Conservation (phyloP, 805 yeast genomes). For the Metschnikowia lachancei region DNA sequence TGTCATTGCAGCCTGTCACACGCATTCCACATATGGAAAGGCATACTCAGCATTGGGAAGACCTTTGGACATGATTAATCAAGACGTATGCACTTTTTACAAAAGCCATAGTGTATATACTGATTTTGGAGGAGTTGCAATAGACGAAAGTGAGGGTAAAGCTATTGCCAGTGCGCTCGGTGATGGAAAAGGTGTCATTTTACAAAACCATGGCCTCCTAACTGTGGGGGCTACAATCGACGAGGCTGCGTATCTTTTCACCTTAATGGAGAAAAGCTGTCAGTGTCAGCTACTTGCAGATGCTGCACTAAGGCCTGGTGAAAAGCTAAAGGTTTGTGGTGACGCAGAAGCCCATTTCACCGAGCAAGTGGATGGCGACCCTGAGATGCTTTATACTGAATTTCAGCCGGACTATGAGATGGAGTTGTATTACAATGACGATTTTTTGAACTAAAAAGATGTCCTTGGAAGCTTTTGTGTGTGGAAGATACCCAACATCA, state of each 20-base stretch:
- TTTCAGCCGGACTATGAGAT: constrained; percentile 67
- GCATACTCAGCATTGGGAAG: constrained; percentile 64
- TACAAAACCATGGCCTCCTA: constrained; percentile 71
- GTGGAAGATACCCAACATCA: too few relatives aligned
- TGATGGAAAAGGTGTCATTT: constrained; percentile 53
- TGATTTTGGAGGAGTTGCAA: constrained; percentile 77
- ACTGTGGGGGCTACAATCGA: constrained; percentile 71
- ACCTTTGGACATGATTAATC: constrained; percentile 75
- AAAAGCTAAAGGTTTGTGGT: constrained; percentile 42
- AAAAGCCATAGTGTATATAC: constrained; percentile 62
- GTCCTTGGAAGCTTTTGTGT: too few relatives aligned
- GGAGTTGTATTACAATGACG: constrained; percentile 25
- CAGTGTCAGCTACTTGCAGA: constrained; percentile 66
- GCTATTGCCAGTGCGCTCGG: constrained; percentile 63
- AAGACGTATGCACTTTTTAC: constrained; percentile 70
- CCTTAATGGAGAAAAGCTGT: constrained; percentile 62
- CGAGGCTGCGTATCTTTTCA: constrained; percentile 68
- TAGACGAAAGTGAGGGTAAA: constrained; percentile 61
- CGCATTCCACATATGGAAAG: constrained; percentile 64
- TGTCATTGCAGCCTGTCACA: constrained; percentile 68
- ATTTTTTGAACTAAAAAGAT: constrained; percentile 25
- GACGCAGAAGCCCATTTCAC: constrained; percentile 71
- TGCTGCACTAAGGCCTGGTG: constrained; percentile 45
- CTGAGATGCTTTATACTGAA: constrained; percentile 67
- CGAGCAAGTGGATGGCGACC: constrained; percentile 55